Conservation (phyloP, 148 eudicot genomes). For the Rhododendron henanense region DNA sequence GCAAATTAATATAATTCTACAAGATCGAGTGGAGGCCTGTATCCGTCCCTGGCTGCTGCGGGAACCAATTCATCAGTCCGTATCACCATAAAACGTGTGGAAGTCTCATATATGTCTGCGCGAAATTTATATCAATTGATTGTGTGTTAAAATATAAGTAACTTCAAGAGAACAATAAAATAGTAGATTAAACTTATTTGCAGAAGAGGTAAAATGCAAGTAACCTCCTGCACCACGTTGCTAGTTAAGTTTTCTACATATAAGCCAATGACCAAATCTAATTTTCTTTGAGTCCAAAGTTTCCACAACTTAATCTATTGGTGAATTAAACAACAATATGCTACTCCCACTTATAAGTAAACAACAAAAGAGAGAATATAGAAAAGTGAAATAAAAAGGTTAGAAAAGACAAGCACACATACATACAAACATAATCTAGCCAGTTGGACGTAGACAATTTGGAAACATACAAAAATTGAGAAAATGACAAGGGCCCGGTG, state of each 20-base stretch:
- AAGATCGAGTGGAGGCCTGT: no score
- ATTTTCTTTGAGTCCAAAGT: not conserved
- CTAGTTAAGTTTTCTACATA: not conserved
- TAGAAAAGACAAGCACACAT: not conserved
- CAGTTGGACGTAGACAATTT: not conserved
- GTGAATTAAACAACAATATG: not conserved
- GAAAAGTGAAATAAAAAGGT: not conserved
- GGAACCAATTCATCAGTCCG: not conserved
- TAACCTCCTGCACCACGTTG: not conserved
- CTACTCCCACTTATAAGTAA: not conserved
- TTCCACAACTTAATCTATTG: not conserved
- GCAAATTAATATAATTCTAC: no score
- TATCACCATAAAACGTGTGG: not conserved
- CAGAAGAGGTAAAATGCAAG: not conserved
- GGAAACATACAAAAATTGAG: not conserved
- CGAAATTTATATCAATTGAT: not conserved
- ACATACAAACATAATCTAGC: not conserved
- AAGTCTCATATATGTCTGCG: not conserved
- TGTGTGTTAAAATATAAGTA: not conserved
- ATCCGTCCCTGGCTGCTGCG: no score
- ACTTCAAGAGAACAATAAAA: not conserved
- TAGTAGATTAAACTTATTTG: not conserved
- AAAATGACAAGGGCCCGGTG: not conserved
- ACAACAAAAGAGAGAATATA: not conserved
- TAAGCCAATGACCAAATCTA: not conserved